Base-by-base conservation (phyloP, 176 grass and related monocot species). In the Sorghum bicolor region DNA sequence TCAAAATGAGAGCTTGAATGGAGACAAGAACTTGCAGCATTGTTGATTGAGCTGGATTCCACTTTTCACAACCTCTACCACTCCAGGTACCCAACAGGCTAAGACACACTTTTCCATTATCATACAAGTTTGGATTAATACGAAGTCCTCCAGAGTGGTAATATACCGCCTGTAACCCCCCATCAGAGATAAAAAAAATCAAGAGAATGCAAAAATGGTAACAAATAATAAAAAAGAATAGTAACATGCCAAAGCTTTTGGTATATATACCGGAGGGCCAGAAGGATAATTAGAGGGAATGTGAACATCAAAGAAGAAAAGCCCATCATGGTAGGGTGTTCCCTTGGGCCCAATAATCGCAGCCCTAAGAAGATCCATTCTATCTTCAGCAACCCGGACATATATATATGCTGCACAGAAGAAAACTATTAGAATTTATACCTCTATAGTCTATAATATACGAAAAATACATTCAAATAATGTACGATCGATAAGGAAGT, bases 1-100 rank as follows among this genome's bases (percentile, higher is more conserved):
- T 97, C 68, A 97, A 86, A 84, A 97, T 89, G 70, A 97, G 90
- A 67, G 95, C 95, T 82, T 97, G 95, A 92, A 97, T 94, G 25
- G 95, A 97, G 22, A 97, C 79, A 14, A 97, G 87, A 48, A 97
- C 95, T 36, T 97, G 95, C 19, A 97, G 95, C 90, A 97, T 92
- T 17, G 95, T 97, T 41, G 95, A 94, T 37, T 90, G 87, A 82
- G 87, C 60, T 82, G 85, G 82, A 64, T 92, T 88, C 94, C 94
- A 97, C 73, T 22, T 94, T 86, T 97, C 92, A 44, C 95, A 97
- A 63, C 90, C 95, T 15, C 15, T 77, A 39, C 95, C 95, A 19
- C 22, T 4, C 95, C 95, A 97, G 22, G 95, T 97, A 77, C 89
- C 89, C 76, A 97, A 86, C 26, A 97, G 88, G 60, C 95, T 97